phyloP scores from a whole-genome alignment of 192 early-diverging fungal genomes.

The Dimargaris cristalligena region DNA sequence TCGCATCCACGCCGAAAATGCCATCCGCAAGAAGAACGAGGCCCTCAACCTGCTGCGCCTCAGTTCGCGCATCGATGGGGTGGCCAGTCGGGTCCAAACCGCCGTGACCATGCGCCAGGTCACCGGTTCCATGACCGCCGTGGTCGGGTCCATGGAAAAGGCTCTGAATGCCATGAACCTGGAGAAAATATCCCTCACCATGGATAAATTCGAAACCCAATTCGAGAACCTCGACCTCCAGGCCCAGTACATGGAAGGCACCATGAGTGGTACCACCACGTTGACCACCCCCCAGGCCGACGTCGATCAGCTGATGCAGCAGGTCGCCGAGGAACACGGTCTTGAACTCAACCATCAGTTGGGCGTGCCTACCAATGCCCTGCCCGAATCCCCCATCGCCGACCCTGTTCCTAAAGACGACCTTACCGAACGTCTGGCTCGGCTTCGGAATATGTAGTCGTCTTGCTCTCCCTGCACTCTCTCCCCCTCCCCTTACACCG shows the following conservation, averaged over 20 bases:
- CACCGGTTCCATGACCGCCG: slow-evolving; percentile 64
- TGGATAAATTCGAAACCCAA: slow-evolving; percentile 95
- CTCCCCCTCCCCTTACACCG: no score
- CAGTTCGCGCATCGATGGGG: slow-evolving; percentile 81
- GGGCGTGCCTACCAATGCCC: slow-evolving; percentile 19
- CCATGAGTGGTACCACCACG: slow-evolving; percentile 77
- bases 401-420: background rate
- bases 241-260: slow-evolving; percentile 88
- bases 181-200: slow-evolving; percentile 91
- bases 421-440: background rate
- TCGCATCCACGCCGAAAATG: slow-evolving; percentile 83
- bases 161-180: slow-evolving; percentile 92
- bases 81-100: slow-evolving; percentile 78
- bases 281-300: slow-evolving; percentile 78
- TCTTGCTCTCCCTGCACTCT: no score
- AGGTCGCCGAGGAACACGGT: slow-evolving; percentile 92
- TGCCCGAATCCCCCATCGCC: background rate
- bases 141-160: slow-evolving; percentile 87
- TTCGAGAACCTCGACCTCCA: slow-evolving; percentile 97
- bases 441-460: background rate
- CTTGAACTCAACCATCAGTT: slow-evolving; percentile 69
- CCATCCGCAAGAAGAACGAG: slow-evolving; percentile 96
- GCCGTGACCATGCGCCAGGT: slow-evolving; percentile 85
- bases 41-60: slow-evolving; percentile 72
- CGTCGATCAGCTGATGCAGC: slow-evolving; percentile 85